Base-by-base conservation (phyloP, 805 yeast genomes). In the Candida arabinofermentans region DNA sequence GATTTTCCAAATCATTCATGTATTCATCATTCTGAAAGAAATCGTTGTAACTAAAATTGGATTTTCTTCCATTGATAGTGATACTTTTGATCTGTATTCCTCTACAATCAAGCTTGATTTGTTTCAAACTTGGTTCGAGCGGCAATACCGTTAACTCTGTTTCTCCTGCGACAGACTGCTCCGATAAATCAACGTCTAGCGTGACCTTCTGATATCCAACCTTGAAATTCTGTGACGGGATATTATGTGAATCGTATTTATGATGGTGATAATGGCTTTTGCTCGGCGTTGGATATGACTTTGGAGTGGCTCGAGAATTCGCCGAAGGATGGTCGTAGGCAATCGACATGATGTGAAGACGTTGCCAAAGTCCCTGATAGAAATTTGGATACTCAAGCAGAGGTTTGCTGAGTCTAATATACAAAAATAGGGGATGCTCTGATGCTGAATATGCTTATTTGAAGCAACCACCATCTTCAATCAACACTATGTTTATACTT, bases 81-180 rank as follows among this genome's bases (percentile, higher is more conserved):
- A 88, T 83, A 21, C 77, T 75, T 19, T 74, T 71, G 27, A 93
- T 75, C 27, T 67, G 69, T 66, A 84, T 72, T 34, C 86, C 87
- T 40, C 96, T 76, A 44, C 95, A 86, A 59, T 93, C 98, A 39
- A 93, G 67, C 39, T 77, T 75, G 21, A 93, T 67, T 9, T 67
- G 66, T 43, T 75, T 77, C 34, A 91, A 65, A 1, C 69, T 54
- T 17, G 80, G 66, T 39, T 80, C 77, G 13, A 77, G 66, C 0
- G 99, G 97, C 14, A 86, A 71, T 2, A 90, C 69, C 2, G 93
- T 83, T 24, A 93, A 65, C 56, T 90, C 97, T 0, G 97, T 88
- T 50, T 76, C 72, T 13, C 98, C 99, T 0, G 55, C 57, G 5
- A 89, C 65, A 17, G 66, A 54, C 47, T 75, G 72, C 14, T 71